Percentiles rank a stretch among this genome's conserved stretches.
Evolutionary conservation across 352 stramenopile genomes (phyloP).

Genomic region (Lagenidium giganteum): DNA sequence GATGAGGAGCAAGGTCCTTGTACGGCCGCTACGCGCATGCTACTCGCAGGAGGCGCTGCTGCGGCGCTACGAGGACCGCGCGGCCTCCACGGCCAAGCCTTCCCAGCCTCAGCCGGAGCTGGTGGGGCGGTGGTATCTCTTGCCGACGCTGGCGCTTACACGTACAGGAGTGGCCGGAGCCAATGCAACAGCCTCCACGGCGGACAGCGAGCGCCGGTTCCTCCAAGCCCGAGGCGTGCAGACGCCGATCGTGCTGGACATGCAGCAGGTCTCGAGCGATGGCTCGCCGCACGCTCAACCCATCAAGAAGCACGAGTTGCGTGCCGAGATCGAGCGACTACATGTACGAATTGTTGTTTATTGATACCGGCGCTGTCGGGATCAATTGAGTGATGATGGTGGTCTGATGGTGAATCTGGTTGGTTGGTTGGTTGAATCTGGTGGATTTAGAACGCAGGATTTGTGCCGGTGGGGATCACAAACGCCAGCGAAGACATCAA

Average conservation of each 20-base stretch:
- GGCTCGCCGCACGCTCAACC: conserved; percentile 68
- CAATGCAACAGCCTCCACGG: conserved; percentile 11
- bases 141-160: conserved; percentile 61
- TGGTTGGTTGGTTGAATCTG: conserved; percentile 2
- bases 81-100: conserved; percentile 6
- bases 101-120: conserved; percentile 33
- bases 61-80: too few relatives aligned
- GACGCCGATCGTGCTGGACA: conserved; percentile 66
- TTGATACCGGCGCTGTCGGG: too few relatives aligned
- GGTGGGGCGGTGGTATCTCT: conserved; percentile 61
- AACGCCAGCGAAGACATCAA: conserved; percentile 86
- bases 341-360: conserved; percentile 24
- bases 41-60: too few relatives aligned
- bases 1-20: too few relatives aligned
- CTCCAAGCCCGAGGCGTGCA: conserved; percentile 35
- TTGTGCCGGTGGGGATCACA: conserved; percentile 70
- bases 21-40: too few relatives aligned
- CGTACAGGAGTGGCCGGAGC: conserved; percentile 19
- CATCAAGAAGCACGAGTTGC: conserved; percentile 74
- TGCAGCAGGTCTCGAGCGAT: conserved; percentile 71
- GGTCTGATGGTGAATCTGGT: neutral
- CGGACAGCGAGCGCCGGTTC: conserved; percentile 23
- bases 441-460: conserved; percentile 32
- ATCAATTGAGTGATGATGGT: too few relatives aligned
- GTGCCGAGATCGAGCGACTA: conserved; percentile 54